These are phyloP conservation scores for Eimeria praecox DNA, from an alignment of 169 alveolate species.

Conservation along the genomic window DNA sequence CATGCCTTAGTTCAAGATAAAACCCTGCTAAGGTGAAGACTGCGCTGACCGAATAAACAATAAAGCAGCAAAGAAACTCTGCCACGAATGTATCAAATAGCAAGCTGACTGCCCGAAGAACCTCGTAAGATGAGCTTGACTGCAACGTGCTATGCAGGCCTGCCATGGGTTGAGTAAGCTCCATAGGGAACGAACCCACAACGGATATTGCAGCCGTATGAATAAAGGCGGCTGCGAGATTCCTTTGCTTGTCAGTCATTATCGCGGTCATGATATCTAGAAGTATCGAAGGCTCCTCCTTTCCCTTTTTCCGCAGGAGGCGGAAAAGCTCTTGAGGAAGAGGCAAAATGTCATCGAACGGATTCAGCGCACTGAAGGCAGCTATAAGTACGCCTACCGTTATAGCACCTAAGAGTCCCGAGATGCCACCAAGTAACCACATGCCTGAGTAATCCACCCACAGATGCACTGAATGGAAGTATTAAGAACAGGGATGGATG, in stretches of 20 bases:
- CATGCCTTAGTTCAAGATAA: conserved; percentile 37
- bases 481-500: neutral
- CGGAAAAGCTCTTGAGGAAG: conserved; percentile 57
- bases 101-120: conserved; percentile 19
- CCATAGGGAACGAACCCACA: neutral
- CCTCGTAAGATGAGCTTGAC: neutral
- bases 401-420: conserved; percentile 62
- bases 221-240: neutral
- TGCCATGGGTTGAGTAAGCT: neutral
- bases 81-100: conserved; percentile 43
- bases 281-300: neutral
- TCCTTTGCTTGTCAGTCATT: neutral
- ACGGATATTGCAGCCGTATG: neutral
- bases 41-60: conserved; percentile 34
- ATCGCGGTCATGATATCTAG: neutral
- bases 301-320: neutral
- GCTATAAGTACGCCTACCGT: conserved; percentile 44
- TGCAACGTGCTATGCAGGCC: conserved; percentile 9
- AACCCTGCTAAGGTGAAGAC: conserved; percentile 29
- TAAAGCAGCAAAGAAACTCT: conserved; percentile 51
- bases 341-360: conserved; percentile 46
- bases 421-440: conserved; percentile 45
- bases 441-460: conserved; percentile 48
- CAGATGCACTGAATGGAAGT: neutral
- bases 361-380: conserved; percentile 21